A percentile compares a stretch with the other conserved stretches of the same genome.
phyloP scores from a whole-genome alignment of 2,329 filamentous ascomycete genomes.

The Fusarium tjaetaba region DNA sequence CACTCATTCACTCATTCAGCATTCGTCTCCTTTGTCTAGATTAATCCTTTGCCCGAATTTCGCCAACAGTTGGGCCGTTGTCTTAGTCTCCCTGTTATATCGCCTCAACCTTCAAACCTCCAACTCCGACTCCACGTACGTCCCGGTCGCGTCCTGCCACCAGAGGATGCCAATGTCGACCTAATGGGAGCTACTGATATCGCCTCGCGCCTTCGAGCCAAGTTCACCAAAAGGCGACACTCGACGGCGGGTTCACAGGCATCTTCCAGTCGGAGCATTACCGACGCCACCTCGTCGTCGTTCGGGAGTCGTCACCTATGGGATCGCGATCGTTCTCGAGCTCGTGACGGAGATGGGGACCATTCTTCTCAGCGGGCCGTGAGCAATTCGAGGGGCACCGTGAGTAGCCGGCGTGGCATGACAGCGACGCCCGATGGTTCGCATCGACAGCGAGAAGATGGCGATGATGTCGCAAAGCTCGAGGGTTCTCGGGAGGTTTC shows the following conservation, averaged over 20 bases:
- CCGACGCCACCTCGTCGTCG: conserved; percentile 31
- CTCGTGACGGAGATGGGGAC: conserved; percentile 30
- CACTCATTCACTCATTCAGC: conserved; percentile 7
- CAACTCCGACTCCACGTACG: conserved; percentile 15
- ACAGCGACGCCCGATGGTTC: conserved; percentile 30
- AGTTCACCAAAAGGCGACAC: conserved; percentile 55
- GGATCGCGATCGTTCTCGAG: conserved; percentile 39
- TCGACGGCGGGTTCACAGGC: conserved; percentile 52
- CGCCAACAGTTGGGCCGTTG: conserved; percentile 1
- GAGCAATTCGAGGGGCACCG: conserved; percentile 37
- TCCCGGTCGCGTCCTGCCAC: conserved; percentile 20
- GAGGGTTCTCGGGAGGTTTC: conserved; percentile 15
- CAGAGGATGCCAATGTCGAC: conserved; percentile 29
- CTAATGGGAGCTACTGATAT: conserved; percentile 56
- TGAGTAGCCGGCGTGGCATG: conserved; percentile 31
- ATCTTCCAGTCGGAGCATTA: conserved; percentile 46
- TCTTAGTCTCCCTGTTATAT: conserved; percentile 24
- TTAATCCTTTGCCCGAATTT: not conserved
- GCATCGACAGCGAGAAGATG: conserved; percentile 20
- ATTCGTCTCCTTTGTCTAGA: conserved; percentile 12
- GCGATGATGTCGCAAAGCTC: conserved; percentile 15
- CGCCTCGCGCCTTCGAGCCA: conserved; percentile 58
- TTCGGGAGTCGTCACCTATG: conserved; percentile 39
- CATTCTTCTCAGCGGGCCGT: conserved; percentile 29
- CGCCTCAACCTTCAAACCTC: conserved; percentile 3